Evolutionary conservation across 352 stramenopile species (phyloP).

Genomic region (Phytophthora sp.): DNA sequence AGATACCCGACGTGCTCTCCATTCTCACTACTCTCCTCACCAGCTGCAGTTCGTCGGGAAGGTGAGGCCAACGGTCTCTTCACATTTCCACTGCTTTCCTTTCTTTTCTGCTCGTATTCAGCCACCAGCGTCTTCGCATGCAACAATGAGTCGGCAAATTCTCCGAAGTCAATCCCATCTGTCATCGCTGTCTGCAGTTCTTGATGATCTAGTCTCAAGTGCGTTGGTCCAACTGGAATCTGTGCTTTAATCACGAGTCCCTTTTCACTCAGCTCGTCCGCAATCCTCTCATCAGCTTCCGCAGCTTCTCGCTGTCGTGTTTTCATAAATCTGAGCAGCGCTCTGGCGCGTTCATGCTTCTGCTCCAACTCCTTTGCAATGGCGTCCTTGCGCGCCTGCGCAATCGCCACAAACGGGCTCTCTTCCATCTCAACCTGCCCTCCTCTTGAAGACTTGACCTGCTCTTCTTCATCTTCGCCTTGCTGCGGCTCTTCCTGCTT

Average conservation of each 20-base stretch:
- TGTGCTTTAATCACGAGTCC: slow-evolving; percentile 79
- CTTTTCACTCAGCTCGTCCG: slow-evolving; percentile 45
- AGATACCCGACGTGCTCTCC: slow-evolving; percentile 56
- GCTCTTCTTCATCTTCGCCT: not conserved
- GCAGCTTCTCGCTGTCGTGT: slow-evolving; percentile 48
- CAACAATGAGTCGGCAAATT: slow-evolving; percentile 50
- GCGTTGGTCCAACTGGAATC: slow-evolving; percentile 72
- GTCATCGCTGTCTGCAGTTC: slow-evolving; percentile 35
- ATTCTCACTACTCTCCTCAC: slow-evolving; percentile 11
- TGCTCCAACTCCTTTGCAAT: slow-evolving; percentile 36
- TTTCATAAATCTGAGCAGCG: slow-evolving; percentile 60
- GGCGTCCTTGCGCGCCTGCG: slow-evolving; percentile 38
- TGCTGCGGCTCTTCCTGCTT: not conserved
- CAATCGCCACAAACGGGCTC: slow-evolving; percentile 44
- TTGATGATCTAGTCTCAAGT: slow-evolving; percentile 46
- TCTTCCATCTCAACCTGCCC: not conserved
- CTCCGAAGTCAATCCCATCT: slow-evolving; percentile 37
- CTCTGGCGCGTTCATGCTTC: slow-evolving; percentile 38
- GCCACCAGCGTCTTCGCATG: slow-evolving; percentile 64
- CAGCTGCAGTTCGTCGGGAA: slow-evolving; percentile 14
- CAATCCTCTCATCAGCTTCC: slow-evolving; percentile 46
- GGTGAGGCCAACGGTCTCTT: slow-evolving; percentile 5
- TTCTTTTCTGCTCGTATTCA: slow-evolving; percentile 50
- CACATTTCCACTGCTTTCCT: slow-evolving; percentile 60
- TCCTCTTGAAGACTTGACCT: not conserved